Evolutionary conservation across 805 yeast species (phyloP).

Genomic region (Wickerhamiella alocasiicola): DNA sequence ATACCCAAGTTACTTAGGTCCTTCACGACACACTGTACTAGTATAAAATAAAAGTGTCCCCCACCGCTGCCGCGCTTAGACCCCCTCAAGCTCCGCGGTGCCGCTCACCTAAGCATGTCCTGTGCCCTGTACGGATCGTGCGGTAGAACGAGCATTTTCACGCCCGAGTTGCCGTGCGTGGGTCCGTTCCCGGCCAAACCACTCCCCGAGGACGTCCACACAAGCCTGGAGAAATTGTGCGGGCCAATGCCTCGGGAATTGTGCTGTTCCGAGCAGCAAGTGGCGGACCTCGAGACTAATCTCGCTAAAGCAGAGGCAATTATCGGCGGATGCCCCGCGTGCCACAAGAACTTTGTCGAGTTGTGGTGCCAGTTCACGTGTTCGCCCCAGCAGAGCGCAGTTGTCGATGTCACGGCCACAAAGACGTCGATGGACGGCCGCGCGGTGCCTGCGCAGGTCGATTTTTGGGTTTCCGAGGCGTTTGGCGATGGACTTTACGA

Average conservation of each 20-base stretch:
- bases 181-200: conserved; percentile 37
- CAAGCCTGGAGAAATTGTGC: conserved; percentile 47
- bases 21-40: too few relatives aligned
- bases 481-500: conserved; percentile 60
- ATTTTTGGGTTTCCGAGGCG: conserved; percentile 43
- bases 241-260: conserved; percentile 48
- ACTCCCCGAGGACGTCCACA: conserved; percentile 35
- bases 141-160: conserved; percentile 72
- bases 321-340: conserved; percentile 89
- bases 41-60: too few relatives aligned
- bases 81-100: background rate
- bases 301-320: conserved; percentile 65
- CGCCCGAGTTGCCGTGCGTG: conserved; percentile 69
- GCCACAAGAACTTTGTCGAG: conserved; percentile 70
- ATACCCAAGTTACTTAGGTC: too few relatives aligned
- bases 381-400: conserved; percentile 67
- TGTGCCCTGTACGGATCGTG: conserved; percentile 36
- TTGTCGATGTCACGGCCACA: conserved; percentile 52
- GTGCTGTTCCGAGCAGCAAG: conserved; percentile 64
- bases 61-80: too few relatives aligned
- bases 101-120: conserved; percentile 5
- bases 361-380: conserved; percentile 81
- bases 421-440: conserved; percentile 37
- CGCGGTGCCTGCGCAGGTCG: conserved; percentile 58
- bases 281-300: conserved; percentile 39